phyloP scores from a whole-genome alignment of 306 rosid genomes.

The Ziziphus jujuba region DNA sequence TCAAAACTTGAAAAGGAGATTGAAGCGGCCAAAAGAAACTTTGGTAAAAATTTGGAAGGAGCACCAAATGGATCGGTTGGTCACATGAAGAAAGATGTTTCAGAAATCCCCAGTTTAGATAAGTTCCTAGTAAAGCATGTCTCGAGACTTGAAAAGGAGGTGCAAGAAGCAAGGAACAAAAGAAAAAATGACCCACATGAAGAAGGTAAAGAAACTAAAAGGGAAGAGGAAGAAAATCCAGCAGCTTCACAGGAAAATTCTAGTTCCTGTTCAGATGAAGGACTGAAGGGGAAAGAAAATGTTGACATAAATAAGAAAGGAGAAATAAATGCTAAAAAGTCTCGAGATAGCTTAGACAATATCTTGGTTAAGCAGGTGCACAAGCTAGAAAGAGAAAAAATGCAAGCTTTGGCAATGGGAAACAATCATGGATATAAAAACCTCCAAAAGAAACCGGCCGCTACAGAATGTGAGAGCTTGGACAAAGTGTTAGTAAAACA shows the following conservation, averaged over 20 bases:
- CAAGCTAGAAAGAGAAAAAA: slow-evolving; percentile 68
- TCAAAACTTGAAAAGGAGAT: slow-evolving; percentile 44
- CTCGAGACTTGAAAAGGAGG: slow-evolving; percentile 78
- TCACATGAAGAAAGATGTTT: slow-evolving; percentile 35
- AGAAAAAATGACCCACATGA: slow-evolving; percentile 26
- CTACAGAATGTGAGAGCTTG: slow-evolving; percentile 62
- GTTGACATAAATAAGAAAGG: slow-evolving; percentile 21
- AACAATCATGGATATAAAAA: slow-evolving; percentile 29
- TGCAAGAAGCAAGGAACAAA: slow-evolving; percentile 76
- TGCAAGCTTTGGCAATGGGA: slow-evolving; percentile 44
- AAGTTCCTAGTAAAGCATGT: slow-evolving; percentile 77
- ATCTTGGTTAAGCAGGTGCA: slow-evolving; percentile 62
- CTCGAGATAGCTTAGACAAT: slow-evolving; percentile 56
- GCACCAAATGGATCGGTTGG: slow-evolving; percentile 23
- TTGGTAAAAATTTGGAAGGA: slow-evolving; percentile 7
- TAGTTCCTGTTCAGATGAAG: slow-evolving; percentile 30
- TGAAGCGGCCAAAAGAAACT: slow-evolving; percentile 30
- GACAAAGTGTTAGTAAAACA: slow-evolving; percentile 74
- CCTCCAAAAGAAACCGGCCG: slow-evolving; percentile 30
- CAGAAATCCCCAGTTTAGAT: slow-evolving; percentile 71
- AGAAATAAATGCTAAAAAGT: slow-evolving; percentile 15
- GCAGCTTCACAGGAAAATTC: slow-evolving; percentile 6
- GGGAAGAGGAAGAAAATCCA: slow-evolving; percentile 6
- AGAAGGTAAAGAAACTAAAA: slow-evolving; percentile 4
- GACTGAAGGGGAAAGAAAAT: slow-evolving; percentile 63